These are phyloP conservation scores for Ceratobasidium sp. DNA, from an alignment of 1,284 basidiomycete species.

Conservation along the genomic window DNA sequence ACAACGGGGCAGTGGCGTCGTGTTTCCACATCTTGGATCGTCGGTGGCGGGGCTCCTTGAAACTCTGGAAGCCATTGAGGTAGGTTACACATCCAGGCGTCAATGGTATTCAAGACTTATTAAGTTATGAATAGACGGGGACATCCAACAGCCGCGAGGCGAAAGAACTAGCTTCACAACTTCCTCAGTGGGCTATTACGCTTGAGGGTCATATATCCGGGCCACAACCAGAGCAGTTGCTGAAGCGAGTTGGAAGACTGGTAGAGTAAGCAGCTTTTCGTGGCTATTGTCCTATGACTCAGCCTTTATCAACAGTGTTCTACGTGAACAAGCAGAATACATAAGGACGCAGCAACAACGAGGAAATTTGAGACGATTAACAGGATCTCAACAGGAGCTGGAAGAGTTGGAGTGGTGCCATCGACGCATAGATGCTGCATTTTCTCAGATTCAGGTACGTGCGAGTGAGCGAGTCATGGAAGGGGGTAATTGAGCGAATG, in stretches of 20 bases:
- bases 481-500: neutral
- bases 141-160: too few species aligned
- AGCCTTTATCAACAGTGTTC: neutral
- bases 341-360: neutral
- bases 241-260: neutral
- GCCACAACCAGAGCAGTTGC: neutral
- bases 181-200: neutral
- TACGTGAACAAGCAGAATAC: neutral
- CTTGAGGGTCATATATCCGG: neutral
- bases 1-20: too few species aligned
- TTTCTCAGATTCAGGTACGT: neutral
- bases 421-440: neutral
- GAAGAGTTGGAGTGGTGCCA: neutral
- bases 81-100: too few species aligned
- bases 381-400: neutral
- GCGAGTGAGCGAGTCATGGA: neutral
- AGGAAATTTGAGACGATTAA: neutral
- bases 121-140: too few species aligned
- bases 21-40: too few species aligned
- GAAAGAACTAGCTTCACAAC: neutral
- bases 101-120: too few species aligned
- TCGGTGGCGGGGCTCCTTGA: too few species aligned
- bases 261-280: neutral
- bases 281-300: neutral
- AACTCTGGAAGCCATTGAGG: too few species aligned